phyloP scores from a whole-genome alignment of 805 yeast genomes.

The Candida bentonensis region DNA sequence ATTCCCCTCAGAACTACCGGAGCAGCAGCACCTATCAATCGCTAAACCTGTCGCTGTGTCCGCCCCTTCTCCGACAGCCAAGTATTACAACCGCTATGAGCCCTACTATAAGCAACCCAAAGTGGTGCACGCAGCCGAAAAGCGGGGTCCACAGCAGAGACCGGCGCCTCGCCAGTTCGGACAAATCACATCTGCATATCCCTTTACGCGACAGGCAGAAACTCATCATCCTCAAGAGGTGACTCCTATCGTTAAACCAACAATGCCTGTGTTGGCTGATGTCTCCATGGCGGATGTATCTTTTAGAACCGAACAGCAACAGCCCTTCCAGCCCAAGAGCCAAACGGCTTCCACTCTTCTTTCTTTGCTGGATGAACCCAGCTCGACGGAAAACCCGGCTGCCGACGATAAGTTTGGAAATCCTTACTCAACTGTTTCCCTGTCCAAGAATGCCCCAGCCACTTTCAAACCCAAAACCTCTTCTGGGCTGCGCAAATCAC shows the following conservation, averaged over 20 bases:
- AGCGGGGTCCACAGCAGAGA: too few species aligned
- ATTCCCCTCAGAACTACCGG: too few species aligned
- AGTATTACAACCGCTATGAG: slow-evolving; percentile 6
- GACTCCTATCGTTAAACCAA: neutral
- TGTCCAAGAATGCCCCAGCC: slow-evolving; percentile 10
- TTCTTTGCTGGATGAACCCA: slow-evolving; percentile 27
- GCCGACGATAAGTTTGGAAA: slow-evolving; percentile 24
- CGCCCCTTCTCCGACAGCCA: neutral
- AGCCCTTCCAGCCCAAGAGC: slow-evolving; percentile 20
- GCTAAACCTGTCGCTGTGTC: slow-evolving; percentile 1
- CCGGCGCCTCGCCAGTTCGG: neutral
- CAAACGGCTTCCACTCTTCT: slow-evolving; percentile 36
- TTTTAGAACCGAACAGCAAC: slow-evolving; percentile 1
- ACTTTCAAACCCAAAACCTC: slow-evolving; percentile 8
- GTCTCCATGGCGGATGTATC: slow-evolving; percentile 4
- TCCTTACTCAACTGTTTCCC: slow-evolving; percentile 26
- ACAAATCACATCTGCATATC: neutral
- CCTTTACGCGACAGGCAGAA: neutral
- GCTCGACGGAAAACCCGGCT: slow-evolving; percentile 8
- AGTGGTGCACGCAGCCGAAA: slow-evolving; percentile 4
- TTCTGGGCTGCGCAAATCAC: slow-evolving; percentile 8
- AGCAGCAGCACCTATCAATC: slow-evolving; percentile 1
- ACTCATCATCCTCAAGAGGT: too few species aligned
- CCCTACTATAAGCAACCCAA: neutral
- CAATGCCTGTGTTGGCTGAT: slow-evolving; percentile 22